Conservation (phyloP, 2,329 filamentous ascomycete genomes). For the Penicillium nordicum region DNA sequence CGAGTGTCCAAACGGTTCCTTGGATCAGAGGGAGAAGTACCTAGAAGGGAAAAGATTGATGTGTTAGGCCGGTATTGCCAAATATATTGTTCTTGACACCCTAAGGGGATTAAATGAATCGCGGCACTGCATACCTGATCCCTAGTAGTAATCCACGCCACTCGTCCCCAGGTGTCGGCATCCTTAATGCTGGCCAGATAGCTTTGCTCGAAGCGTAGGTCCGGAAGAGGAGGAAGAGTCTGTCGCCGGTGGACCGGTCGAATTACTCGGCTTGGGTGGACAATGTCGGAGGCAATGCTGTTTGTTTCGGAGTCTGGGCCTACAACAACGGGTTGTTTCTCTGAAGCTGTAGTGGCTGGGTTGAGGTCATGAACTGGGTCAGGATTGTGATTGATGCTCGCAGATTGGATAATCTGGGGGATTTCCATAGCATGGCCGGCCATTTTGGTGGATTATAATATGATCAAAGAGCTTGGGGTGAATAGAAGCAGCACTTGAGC, state of each 20-base stretch:
- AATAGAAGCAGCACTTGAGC: neutral
- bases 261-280: conserved; percentile 37
- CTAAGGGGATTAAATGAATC: neutral
- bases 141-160: conserved; percentile 77
- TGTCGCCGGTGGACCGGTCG: conserved; percentile 37
- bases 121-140: conserved; percentile 66
- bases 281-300: conserved; percentile 49
- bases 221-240: conserved; percentile 68
- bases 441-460: conserved; percentile 42
- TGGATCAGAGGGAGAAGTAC: conserved; percentile 83
- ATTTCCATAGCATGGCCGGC: conserved; percentile 62
- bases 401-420: conserved; percentile 76
- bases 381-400: conserved; percentile 70
- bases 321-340: conserved; percentile 61
- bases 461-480: neutral
- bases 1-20: conserved; percentile 82
- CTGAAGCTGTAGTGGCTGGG: conserved; percentile 70
- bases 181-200: conserved; percentile 85
- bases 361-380: conserved; percentile 73
- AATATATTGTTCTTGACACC: neutral
- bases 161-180: conserved; percentile 73
- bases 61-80: conserved; percentile 1
- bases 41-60: conserved; percentile 43
- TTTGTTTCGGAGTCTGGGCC: conserved; percentile 40
- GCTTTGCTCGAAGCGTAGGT: conserved; percentile 96